Evolutionary conservation across 1,284 basidiomycete genomes (phyloP).

Genomic region (Cutaneotrichosporon dermatis): DNA sequence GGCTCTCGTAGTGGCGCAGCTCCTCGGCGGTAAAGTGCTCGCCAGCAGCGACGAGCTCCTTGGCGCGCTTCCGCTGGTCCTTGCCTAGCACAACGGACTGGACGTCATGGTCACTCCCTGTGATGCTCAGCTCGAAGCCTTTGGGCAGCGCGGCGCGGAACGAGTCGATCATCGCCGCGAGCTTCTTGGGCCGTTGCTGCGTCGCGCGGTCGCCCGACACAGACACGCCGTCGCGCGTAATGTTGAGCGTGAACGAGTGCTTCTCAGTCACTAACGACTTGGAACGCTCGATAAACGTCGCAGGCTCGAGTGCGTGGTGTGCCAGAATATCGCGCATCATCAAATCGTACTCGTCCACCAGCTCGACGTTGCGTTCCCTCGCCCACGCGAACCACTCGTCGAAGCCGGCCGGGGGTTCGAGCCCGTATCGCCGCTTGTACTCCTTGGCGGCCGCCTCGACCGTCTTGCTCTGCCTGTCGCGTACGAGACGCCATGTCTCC

Average conservation of each 20-base stretch:
- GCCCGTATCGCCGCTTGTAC: constrained; percentile 56
- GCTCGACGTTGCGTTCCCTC: constrained; percentile 62
- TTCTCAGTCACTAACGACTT: constrained; percentile 7
- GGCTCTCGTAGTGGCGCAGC: constrained; percentile 44
- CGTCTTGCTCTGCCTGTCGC: constrained; percentile 53
- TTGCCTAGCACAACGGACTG: constrained; percentile 46
- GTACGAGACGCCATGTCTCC: constrained; percentile 31
- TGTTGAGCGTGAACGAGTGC: constrained; percentile 41
- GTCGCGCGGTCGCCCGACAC: constrained; percentile 30
- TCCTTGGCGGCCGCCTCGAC: constrained; percentile 56
- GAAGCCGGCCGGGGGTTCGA: constrained; percentile 50
- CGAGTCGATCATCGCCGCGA: constrained; percentile 36
- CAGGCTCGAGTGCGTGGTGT: constrained; percentile 44
- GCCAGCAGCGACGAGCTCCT: constrained; percentile 42
- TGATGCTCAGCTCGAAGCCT: constrained; percentile 36
- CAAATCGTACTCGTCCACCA: constrained; percentile 64
- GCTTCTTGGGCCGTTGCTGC: constrained; percentile 33
- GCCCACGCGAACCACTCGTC: constrained; percentile 59
- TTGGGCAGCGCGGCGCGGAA: constrained; percentile 37
- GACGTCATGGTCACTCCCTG: constrained; percentile 48
- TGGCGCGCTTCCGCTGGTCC: constrained; percentile 47
- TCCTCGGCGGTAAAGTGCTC: constrained; percentile 45
- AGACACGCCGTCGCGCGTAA: constrained; percentile 23
- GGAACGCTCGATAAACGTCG: constrained; percentile 33
- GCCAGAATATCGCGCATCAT: constrained; percentile 45